These are phyloP conservation scores for Plantago coronopus DNA, from an alignment of 305 asterid genomes.

Conservation along the genomic window DNA sequence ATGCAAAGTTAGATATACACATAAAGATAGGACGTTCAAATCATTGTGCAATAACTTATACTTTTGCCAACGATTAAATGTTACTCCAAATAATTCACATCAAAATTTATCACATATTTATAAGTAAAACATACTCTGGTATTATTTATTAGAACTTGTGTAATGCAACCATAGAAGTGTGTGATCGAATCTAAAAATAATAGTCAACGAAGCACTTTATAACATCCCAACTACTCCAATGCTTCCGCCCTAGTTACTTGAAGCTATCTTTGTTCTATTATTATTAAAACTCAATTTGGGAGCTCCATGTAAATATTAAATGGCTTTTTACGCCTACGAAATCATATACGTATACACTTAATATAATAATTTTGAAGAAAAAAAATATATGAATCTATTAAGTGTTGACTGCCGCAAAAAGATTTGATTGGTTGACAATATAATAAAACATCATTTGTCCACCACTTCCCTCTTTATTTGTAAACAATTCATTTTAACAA, in stretches of 20 bases:
- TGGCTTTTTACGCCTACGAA: too few species aligned
- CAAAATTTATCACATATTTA: too few species aligned
- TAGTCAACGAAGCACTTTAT: constrained; percentile 11
- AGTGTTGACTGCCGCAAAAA: constrained; percentile 35
- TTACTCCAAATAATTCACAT: too few species aligned
- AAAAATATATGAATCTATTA: not conserved
- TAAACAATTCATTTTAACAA: not conserved
- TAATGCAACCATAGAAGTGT: too few species aligned
- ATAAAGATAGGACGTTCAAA: too few species aligned
- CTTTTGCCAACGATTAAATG: too few species aligned
- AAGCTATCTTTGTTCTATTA: constrained; percentile 4
- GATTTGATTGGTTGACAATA: constrained; percentile 28
- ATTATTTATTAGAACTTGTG: too few species aligned
- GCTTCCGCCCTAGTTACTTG: constrained; percentile 4
- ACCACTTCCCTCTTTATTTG: constrained; percentile 26
- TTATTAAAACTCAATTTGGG: constrained; percentile 24
- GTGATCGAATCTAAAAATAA: not conserved
- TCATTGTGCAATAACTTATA: too few species aligned
- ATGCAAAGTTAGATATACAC: too few species aligned
- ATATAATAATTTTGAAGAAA: too few species aligned
- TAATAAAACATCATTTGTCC: constrained; percentile 14
- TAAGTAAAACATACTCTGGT: too few species aligned
- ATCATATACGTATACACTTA: not conserved
- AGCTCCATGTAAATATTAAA: constrained; percentile 36
- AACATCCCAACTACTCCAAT: constrained; percentile 11